Percentiles rank a stretch among this genome's conserved stretches.
phyloP scores from a whole-genome alignment of 345 rosid genomes.

The Luvunga scandens region DNA sequence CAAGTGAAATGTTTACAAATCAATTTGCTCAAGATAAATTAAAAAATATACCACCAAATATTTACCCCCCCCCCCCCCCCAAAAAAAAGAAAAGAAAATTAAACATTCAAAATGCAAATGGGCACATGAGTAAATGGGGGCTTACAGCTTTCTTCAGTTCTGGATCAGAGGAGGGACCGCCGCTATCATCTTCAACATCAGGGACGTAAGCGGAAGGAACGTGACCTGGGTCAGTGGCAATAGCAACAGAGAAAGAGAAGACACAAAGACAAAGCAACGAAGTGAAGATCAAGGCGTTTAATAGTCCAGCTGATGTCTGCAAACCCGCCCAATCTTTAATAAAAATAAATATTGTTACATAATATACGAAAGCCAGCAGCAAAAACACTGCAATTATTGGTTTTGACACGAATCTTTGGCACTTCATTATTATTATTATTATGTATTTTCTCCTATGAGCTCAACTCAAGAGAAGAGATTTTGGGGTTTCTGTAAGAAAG shows the following conservation, averaged over 20 bases:
- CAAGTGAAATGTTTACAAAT: neutral
- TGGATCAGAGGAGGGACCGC: conserved; percentile 18
- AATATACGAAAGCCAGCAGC: conserved; percentile 51
- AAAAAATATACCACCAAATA: neutral
- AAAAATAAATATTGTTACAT: conserved; percentile 48
- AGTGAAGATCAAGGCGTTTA: conserved; percentile 46
- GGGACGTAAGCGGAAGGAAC: conserved; percentile 55
- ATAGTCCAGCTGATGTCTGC: conserved; percentile 50
- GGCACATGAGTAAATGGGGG: neutral
- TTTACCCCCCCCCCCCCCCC: no score
- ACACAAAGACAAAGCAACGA: conserved; percentile 44
- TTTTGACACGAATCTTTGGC: conserved; percentile 48
- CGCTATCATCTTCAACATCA: conserved; percentile 51
- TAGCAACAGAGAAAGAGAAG: conserved; percentile 40
- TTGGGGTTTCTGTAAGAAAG: no score
- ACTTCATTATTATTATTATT: conserved; percentile 29
- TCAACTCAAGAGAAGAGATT: no score
- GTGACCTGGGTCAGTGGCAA: conserved; percentile 56
- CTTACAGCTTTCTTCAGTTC: conserved; percentile 32
- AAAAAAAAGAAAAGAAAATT: no score
- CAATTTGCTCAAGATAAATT: neutral
- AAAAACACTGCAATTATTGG: conserved; percentile 48
- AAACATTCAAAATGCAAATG: no score
- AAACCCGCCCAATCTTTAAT: conserved; percentile 57
- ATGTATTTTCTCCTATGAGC: no score